Conservation (phyloP, 1,284 basidiomycete species). For the Moniliella sp. region DNA sequence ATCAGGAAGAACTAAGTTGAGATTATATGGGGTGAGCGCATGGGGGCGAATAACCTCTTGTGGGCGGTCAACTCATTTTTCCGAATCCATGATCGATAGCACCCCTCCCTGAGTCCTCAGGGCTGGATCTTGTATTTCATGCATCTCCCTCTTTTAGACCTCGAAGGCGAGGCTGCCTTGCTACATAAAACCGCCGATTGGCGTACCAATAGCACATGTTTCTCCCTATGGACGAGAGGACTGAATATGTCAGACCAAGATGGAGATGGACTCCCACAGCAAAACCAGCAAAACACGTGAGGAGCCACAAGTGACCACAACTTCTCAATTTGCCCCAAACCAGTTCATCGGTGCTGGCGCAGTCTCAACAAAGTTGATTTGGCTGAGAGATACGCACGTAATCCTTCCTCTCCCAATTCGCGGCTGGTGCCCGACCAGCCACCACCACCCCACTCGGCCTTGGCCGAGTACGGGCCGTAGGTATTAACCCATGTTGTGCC, state of each 20-base stretch:
- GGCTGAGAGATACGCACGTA: slow-evolving; percentile 30
- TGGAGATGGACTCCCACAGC: too few species aligned
- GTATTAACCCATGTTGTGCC: slow-evolving; percentile 32
- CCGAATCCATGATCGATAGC: slow-evolving; percentile 36
- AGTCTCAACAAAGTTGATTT: slow-evolving; percentile 28
- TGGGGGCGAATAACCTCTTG: too few species aligned
- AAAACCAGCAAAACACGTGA: too few species aligned
- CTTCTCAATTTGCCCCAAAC: too few species aligned
- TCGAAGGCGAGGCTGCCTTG: slow-evolving; percentile 36
- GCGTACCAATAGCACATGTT: too few species aligned
- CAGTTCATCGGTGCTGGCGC: slow-evolving; percentile 15
- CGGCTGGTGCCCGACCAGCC: slow-evolving; percentile 29
- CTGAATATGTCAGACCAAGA: too few species aligned
- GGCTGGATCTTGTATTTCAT: slow-evolving; percentile 35
- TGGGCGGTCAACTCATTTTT: too few species aligned
- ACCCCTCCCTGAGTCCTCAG: slow-evolving; percentile 31
- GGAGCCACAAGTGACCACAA: too few species aligned
- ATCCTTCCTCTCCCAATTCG: slow-evolving; percentile 25
- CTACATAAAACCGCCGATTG: slow-evolving; percentile 36
- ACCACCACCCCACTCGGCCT: slow-evolving; percentile 31
- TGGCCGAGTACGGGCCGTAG: slow-evolving; percentile 24
- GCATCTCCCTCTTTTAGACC: slow-evolving; percentile 27
- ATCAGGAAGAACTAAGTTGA: too few species aligned
- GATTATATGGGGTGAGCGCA: too few species aligned
- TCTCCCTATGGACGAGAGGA: too few species aligned